Conservation (phyloP, 352 stramenopile genomes). For the Achlya hypogyna region DNA sequence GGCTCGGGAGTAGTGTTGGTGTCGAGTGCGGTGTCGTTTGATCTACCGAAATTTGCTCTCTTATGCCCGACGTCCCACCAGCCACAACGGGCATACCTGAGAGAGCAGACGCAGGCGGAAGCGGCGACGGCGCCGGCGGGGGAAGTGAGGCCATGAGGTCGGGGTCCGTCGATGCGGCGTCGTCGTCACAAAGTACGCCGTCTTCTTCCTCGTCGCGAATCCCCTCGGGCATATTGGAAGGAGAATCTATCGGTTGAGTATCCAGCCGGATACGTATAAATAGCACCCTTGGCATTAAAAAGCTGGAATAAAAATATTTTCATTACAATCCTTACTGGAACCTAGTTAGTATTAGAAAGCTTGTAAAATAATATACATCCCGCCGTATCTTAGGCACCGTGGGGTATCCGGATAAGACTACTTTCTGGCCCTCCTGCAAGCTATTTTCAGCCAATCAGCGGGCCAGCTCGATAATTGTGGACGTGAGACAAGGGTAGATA, state of each 20-base stretch:
- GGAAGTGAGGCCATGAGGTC: not conserved
- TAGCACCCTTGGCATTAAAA: not conserved
- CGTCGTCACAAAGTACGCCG: not conserved
- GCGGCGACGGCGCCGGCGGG: no score
- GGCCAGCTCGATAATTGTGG: not conserved
- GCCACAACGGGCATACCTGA: not conserved
- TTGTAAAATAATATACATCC: not conserved
- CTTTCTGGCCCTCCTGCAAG: not conserved
- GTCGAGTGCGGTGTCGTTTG: constrained; percentile 1
- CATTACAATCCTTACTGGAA: not conserved
- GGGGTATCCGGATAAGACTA: not conserved
- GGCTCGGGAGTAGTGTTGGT: constrained; percentile 10
- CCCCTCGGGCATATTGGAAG: not conserved
- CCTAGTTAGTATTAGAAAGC: not conserved
- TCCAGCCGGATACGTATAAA: not conserved
- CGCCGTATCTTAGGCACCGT: not conserved
- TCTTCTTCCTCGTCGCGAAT: not conserved
- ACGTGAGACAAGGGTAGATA: not conserved
- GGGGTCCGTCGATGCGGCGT: not conserved
- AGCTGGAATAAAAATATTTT: not conserved
- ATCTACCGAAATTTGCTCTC: no score
- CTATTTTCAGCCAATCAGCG: not conserved
- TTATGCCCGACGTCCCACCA: not conserved
- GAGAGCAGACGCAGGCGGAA: not conserved
- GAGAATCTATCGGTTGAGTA: not conserved